Evolutionary conservation across 306 rosid genomes (phyloP).

Genomic region (Phaseolus lunatus): DNA sequence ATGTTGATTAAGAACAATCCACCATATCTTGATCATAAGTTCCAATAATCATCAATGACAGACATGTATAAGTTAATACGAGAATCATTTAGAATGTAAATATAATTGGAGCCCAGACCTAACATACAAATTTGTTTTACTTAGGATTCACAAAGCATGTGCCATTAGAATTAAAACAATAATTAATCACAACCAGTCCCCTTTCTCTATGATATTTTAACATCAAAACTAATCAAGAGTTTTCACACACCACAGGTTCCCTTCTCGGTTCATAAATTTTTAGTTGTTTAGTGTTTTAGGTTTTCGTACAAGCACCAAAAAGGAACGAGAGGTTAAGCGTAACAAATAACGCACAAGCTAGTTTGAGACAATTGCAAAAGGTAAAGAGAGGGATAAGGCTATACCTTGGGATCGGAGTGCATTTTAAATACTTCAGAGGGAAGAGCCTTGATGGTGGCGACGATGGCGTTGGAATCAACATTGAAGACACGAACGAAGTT

Average conservation of each 20-base stretch:
- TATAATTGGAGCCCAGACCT: neutral
- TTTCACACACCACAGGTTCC: neutral
- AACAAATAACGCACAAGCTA: neutral
- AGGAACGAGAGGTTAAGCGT: neutral
- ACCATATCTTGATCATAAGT: neutral
- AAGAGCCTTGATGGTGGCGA: constrained; percentile 92
- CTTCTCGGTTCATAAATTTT: neutral
- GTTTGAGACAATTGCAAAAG: neutral
- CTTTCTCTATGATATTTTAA: constrained; percentile 3
- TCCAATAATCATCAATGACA: neutral
- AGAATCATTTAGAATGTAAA: constrained; percentile 9
- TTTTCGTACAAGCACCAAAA: neutral
- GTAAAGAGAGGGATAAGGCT: neutral
- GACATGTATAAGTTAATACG: neutral
- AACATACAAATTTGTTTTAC: neutral
- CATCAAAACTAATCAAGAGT: neutral
- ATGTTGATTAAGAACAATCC: neutral
- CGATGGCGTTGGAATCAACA: constrained; percentile 82
- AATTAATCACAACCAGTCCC: neutral
- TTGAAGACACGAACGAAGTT: constrained; percentile 88
- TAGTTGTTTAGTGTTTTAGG: constrained; percentile 23
- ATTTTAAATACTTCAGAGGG: constrained; percentile 99
- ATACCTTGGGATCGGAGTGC: constrained; percentile 86
- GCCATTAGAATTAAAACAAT: neutral
- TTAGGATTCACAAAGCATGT: constrained; percentile 11